Percentiles rank a stretch among this genome's conserved stretches.
These are phyloP conservation scores for Sporisorium iseilematis-ciliati DNA, from an alignment of 1,284 basidiomycete species.

Conservation along the genomic window DNA sequence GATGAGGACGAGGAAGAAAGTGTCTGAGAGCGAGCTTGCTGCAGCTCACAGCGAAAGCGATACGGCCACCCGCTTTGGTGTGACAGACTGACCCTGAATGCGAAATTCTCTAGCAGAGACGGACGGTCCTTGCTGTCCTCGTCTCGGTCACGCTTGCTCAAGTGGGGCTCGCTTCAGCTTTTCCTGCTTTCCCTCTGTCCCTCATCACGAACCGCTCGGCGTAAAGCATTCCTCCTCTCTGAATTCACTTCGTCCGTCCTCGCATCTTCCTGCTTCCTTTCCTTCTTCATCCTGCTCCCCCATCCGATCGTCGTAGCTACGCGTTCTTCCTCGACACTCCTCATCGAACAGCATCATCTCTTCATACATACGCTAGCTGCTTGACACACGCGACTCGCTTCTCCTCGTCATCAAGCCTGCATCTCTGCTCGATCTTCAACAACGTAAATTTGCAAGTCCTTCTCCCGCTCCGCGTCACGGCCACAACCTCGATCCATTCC, in stretches of 20 bases:
- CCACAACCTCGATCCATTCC: neutral
- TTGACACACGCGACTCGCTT: slow-evolving; percentile 3
- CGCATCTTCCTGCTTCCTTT: slow-evolving; percentile 1
- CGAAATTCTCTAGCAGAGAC: slow-evolving; percentile 4
- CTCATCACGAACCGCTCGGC: slow-evolving; percentile 11
- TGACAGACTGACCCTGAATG: neutral
- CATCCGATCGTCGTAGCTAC: neutral
- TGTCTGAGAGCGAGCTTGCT: slow-evolving; percentile 4
- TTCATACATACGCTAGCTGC: neutral
- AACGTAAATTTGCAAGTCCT: neutral
- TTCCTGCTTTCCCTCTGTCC: slow-evolving; percentile 5
- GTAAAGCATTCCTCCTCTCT: neutral
- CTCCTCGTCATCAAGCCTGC: neutral
- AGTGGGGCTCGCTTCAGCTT: slow-evolving; percentile 10
- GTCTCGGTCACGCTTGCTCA: slow-evolving; percentile 13
- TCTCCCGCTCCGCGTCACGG: neutral
- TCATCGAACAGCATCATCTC: neutral
- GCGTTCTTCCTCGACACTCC: slow-evolving; percentile 5
- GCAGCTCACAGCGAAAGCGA: slow-evolving; percentile 1
- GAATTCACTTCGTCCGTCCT: too few relatives aligned
- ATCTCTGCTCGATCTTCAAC: neutral
- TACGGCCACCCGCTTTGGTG: neutral
- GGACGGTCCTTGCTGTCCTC: slow-evolving; percentile 5
- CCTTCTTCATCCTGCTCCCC: neutral
- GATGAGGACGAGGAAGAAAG: neutral